phyloP scores from a whole-genome alignment of 108 stramenopile species.

The Nitzschia sp. region DNA sequence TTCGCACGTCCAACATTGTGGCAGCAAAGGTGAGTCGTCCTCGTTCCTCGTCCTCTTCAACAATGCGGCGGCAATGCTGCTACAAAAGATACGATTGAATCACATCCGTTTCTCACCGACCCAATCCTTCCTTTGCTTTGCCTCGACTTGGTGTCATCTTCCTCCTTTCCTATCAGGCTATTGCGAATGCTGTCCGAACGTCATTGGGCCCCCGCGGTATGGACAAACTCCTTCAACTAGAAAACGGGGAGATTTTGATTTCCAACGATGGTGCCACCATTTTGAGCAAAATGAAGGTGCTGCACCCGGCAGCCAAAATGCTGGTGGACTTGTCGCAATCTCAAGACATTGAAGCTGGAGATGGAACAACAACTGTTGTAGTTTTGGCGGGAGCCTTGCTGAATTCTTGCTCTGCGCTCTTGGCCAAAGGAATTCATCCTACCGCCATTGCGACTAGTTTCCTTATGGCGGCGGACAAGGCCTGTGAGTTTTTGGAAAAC shows the following conservation, averaged over 20 bases:
- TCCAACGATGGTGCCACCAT: constrained; percentile 99
- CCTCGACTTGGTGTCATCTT: background rate
- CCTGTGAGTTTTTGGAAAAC: constrained; percentile 56
- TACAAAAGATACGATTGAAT: background rate
- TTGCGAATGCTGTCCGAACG: constrained; percentile 94
- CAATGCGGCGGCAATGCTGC: background rate
- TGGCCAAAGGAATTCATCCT: constrained; percentile 96
- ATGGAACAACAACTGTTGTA: constrained; percentile 95
- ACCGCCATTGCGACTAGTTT: constrained; percentile 92
- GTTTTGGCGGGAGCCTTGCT: constrained; percentile 97
- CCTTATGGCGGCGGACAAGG: constrained; percentile 71
- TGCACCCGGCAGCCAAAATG: constrained; percentile 99
- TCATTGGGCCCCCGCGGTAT: constrained; percentile 99
- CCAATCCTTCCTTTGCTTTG: background rate
- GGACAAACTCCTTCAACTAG: constrained; percentile 98
- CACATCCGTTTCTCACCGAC: background rate
- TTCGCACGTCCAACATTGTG: constrained; percentile 95
- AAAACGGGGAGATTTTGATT: constrained; percentile 95
- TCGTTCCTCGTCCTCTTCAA: background rate
- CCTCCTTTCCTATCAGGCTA: constrained; percentile 53
- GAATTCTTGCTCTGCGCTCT: constrained; percentile 83
- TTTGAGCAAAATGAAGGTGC: constrained; percentile 93
- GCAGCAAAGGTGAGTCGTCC: constrained; percentile 88
- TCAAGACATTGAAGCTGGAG: constrained; percentile 99
- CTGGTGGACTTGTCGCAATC: constrained; percentile 94